Percentiles rank a stretch among this genome's conserved stretches.
phyloP scores from a whole-genome alignment of 768 basidiomycete genomes.

The Coprinopsis sp. region DNA sequence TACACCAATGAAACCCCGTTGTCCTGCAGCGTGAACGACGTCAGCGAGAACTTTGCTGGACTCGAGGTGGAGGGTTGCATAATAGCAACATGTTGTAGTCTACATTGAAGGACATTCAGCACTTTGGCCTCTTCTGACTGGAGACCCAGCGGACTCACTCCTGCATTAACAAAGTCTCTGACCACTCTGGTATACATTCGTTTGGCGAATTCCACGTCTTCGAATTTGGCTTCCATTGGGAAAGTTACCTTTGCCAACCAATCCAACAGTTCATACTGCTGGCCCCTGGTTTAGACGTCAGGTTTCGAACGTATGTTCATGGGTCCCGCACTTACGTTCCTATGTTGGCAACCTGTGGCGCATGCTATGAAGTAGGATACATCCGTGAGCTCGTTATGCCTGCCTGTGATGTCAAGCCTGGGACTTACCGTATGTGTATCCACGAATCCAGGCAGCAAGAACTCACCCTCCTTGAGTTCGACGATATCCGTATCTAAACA shows the following conservation, averaged over 20 bases:
- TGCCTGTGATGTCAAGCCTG: slow-evolving; percentile 2
- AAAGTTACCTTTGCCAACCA: slow-evolving; percentile 87
- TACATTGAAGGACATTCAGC: slow-evolving; percentile 10
- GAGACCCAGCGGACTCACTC: slow-evolving; percentile 63
- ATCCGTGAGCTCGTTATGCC: background rate
- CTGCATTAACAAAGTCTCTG: slow-evolving; percentile 61
- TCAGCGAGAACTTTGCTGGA: slow-evolving; percentile 80
- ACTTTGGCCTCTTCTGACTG: too few species aligned
- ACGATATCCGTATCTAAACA: slow-evolving; percentile 38
- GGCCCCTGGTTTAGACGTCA: slow-evolving; percentile 48
- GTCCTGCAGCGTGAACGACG: slow-evolving; percentile 59
- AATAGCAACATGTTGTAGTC: slow-evolving; percentile 93
- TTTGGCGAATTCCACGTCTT: slow-evolving; percentile 63
- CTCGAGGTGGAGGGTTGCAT: slow-evolving; percentile 76
- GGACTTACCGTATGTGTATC: slow-evolving; percentile 84
- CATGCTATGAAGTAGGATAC: slow-evolving; percentile 45
- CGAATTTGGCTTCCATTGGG: slow-evolving; percentile 78
- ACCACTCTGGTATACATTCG: slow-evolving; percentile 70
- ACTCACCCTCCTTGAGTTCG: slow-evolving; percentile 48
- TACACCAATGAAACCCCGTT: slow-evolving; percentile 84
- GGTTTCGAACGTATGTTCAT: background rate
- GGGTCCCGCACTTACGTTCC: slow-evolving; percentile 45
- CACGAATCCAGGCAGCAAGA: slow-evolving; percentile 83
- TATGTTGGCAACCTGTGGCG: slow-evolving; percentile 73
- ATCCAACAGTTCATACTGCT: slow-evolving; percentile 81